These are phyloP conservation scores for Penicillium capsulatum DNA, from an alignment of 2,329 filamentous ascomycete species.

Conservation along the genomic window DNA sequence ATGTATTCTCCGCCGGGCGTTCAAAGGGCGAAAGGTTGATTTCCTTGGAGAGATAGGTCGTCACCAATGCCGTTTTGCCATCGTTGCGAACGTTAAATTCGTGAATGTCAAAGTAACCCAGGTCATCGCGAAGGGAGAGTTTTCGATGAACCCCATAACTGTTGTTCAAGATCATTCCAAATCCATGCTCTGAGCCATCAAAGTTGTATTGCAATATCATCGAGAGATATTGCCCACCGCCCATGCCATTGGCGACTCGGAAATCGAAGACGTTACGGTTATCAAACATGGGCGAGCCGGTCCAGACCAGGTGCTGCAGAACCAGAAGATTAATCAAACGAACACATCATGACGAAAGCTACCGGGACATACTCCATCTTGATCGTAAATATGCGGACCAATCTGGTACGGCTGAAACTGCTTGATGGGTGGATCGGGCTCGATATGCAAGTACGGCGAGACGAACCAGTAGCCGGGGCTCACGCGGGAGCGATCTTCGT, in stretches of 20 bases:
- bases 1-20: constrained; percentile 23
- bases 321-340: too few relatives aligned
- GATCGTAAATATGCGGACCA: constrained; percentile 51
- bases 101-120: constrained; percentile 35
- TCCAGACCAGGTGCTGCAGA: constrained; percentile 46
- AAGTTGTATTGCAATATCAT: constrained; percentile 37
- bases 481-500: constrained; percentile 24
- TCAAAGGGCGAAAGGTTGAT: constrained; percentile 23
- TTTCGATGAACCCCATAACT: constrained; percentile 44
- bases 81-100: constrained; percentile 36
- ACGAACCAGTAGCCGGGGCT: constrained; percentile 49
- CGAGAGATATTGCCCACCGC: constrained; percentile 44
- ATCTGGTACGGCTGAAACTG: constrained; percentile 41
- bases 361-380: constrained; percentile 37
- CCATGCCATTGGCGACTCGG: constrained; percentile 40
- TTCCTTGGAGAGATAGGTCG: constrained; percentile 18
- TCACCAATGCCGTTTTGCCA: constrained; percentile 30
- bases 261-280: constrained; percentile 47
- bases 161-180: constrained; percentile 47
- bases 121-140: constrained; percentile 27
- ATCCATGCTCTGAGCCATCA: constrained; percentile 37
- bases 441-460: constrained; percentile 41
- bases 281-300: constrained; percentile 43
- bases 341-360: not conserved
- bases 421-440: constrained; percentile 22